phyloP scores from a whole-genome alignment of 1,139 yeast species.

The Geotrichum klebahnii region DNA sequence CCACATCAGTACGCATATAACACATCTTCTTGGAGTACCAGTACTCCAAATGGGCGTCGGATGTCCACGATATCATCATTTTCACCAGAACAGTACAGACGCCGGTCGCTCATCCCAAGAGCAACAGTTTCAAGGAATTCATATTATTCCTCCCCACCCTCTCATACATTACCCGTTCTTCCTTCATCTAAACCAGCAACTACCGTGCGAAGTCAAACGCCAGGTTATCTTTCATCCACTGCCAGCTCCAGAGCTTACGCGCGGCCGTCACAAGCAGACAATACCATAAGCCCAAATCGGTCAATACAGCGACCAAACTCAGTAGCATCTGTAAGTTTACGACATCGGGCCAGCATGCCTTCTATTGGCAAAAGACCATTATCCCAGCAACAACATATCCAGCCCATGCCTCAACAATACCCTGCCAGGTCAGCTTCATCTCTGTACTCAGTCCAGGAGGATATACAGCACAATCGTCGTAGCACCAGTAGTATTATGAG shows the following conservation, averaged over 20 bases:
- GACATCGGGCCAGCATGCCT: constrained; percentile 6
- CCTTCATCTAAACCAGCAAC: not conserved
- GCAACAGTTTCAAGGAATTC: not conserved
- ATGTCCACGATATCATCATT: not conserved
- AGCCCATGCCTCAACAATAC: not conserved
- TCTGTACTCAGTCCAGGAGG: not conserved
- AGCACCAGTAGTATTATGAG: not conserved
- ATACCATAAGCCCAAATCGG: not conserved
- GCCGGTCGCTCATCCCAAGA: not conserved
- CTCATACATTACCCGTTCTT: not conserved
- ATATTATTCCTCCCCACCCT: not conserved
- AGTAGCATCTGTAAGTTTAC: not conserved
- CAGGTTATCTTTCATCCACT: constrained; percentile 15
- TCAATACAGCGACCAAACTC: not conserved
- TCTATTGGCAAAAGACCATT: not conserved
- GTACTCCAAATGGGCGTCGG: not conserved
- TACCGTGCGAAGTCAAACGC: not conserved
- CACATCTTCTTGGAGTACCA: not conserved
- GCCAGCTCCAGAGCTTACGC: constrained; percentile 10
- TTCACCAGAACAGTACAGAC: constrained; percentile 2
- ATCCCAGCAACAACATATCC: not conserved
- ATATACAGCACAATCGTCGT: not conserved
- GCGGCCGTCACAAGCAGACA: not conserved
- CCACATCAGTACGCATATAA: not conserved
- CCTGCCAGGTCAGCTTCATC: not conserved